These are phyloP conservation scores for Candida maris DNA, from an alignment of 805 yeast genomes.

Conservation along the genomic window DNA sequence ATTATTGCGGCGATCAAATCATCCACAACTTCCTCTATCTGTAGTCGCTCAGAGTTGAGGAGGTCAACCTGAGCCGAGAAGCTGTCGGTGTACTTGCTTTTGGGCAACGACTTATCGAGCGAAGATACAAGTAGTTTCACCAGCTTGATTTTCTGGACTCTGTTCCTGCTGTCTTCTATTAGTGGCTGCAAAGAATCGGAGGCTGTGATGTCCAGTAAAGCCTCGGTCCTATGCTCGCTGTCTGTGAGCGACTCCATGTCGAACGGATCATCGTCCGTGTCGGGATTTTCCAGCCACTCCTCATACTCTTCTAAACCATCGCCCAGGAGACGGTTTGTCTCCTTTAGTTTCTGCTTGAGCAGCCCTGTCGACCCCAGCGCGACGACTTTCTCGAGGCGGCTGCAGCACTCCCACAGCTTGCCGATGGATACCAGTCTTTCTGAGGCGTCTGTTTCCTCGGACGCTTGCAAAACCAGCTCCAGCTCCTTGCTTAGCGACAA, in stretches of 20 bases:
- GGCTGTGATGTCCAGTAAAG: slow-evolving; percentile 7
- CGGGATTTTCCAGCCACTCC: slow-evolving; percentile 68
- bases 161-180: slow-evolving; percentile 37
- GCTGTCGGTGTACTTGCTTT: slow-evolving; percentile 20
- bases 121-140: slow-evolving; percentile 57
- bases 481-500: slow-evolving; percentile 19
- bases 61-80: slow-evolving; percentile 44
- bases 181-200: slow-evolving; percentile 6
- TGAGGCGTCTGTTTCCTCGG: slow-evolving; percentile 17
- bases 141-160: slow-evolving; percentile 53
- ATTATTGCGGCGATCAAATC: slow-evolving; percentile 56
- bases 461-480: slow-evolving; percentile 7
- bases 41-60: slow-evolving; percentile 40
- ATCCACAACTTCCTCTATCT: slow-evolving; percentile 48
- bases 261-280: slow-evolving; percentile 50
- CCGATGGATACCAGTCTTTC: slow-evolving; percentile 59
- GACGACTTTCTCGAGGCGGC: slow-evolving; percentile 38
- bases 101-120: slow-evolving; percentile 54
- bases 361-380: slow-evolving; percentile 52
- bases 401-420: slow-evolving; percentile 68
- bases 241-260: slow-evolving; percentile 33
- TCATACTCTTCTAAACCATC: slow-evolving; percentile 67
- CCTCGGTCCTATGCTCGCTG: slow-evolving; percentile 22
- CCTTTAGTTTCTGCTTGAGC: slow-evolving; percentile 43
- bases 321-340: slow-evolving; percentile 43